Evolutionary conservation across 2,329 filamentous ascomycete genomes (phyloP).

Genomic region (Periconia sp.): DNA sequence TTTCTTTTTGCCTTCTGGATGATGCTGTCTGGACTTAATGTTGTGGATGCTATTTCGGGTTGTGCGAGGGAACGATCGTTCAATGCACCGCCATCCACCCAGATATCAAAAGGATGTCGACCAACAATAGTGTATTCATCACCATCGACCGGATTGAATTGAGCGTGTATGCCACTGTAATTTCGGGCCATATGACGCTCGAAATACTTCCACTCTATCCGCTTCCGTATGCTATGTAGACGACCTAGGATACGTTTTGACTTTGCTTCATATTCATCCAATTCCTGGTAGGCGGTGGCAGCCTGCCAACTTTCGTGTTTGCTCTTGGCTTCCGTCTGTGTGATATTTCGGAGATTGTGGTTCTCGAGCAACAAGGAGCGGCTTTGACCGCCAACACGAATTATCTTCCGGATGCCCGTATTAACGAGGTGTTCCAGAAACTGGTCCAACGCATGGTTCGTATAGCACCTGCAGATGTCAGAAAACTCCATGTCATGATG

Average conservation of each 20-base stretch:
- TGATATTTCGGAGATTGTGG: slow-evolving; percentile 51
- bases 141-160: slow-evolving; percentile 18
- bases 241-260: slow-evolving; percentile 8
- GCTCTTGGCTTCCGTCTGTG: slow-evolving; percentile 19
- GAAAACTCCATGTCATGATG: neutral
- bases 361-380: slow-evolving; percentile 56
- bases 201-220: slow-evolving; percentile 20
- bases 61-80: too few relatives aligned
- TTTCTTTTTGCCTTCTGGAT: too few relatives aligned
- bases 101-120: slow-evolving; percentile 26
- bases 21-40: too few relatives aligned
- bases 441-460: slow-evolving; percentile 59
- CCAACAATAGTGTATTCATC: slow-evolving; percentile 21
- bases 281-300: slow-evolving; percentile 10
- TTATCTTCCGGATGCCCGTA: slow-evolving; percentile 52
- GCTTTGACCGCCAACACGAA: slow-evolving; percentile 63
- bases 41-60: too few relatives aligned
- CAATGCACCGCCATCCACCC: slow-evolving; percentile 3
- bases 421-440: slow-evolving; percentile 63
- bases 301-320: slow-evolving; percentile 16
- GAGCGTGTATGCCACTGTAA: slow-evolving; percentile 17
- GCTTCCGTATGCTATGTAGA: slow-evolving; percentile 10
- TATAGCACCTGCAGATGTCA: slow-evolving; percentile 43
- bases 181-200: slow-evolving; percentile 12
- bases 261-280: slow-evolving; percentile 12